Evolutionary conservation across 1,284 basidiomycete genomes (phyloP).

Genomic region (Mycosarcoma mackinlayi): DNA sequence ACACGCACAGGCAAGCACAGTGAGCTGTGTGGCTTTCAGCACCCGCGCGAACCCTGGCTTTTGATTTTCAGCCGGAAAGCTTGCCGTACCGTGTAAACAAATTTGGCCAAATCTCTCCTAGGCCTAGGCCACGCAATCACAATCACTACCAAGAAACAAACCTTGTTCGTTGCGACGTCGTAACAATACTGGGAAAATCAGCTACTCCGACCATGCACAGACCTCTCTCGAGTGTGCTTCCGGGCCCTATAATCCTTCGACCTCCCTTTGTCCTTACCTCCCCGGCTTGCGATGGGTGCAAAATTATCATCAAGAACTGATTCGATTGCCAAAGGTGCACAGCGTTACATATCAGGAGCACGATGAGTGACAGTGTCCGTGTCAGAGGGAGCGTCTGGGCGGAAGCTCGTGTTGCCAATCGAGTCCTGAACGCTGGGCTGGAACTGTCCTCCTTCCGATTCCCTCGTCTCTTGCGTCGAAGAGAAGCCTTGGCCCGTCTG

Average conservation of each 20-base stretch:
- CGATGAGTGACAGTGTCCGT: slow-evolving; percentile 22
- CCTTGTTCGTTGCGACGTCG: no score
- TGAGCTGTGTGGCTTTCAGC: background rate
- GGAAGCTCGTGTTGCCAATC: slow-evolving; percentile 20
- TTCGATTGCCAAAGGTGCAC: slow-evolving; percentile 3
- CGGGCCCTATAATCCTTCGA: no score
- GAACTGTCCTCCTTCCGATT: slow-evolving; percentile 25
- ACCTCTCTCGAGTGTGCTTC: no score
- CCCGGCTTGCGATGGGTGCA: no score
- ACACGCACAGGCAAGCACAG: background rate
- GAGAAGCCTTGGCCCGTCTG: slow-evolving; percentile 46
- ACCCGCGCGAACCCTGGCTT: background rate
- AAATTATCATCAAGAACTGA: no score
- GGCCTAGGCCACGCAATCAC: no score
- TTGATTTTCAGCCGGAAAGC: background rate
- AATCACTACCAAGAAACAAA: no score
- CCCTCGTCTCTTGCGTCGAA: slow-evolving; percentile 11
- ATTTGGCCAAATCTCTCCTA: no score
- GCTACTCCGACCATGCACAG: no score
- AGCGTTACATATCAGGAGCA: slow-evolving; percentile 16
- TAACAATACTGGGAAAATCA: no score
- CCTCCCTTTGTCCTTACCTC: no score
- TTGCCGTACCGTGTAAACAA: no score
- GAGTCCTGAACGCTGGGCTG: slow-evolving; percentile 41
- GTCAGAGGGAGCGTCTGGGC: slow-evolving; percentile 27